These are phyloP conservation scores for Coleophoma eucalyptorum DNA, from an alignment of 2,329 filamentous ascomycete species.

Conservation along the genomic window DNA sequence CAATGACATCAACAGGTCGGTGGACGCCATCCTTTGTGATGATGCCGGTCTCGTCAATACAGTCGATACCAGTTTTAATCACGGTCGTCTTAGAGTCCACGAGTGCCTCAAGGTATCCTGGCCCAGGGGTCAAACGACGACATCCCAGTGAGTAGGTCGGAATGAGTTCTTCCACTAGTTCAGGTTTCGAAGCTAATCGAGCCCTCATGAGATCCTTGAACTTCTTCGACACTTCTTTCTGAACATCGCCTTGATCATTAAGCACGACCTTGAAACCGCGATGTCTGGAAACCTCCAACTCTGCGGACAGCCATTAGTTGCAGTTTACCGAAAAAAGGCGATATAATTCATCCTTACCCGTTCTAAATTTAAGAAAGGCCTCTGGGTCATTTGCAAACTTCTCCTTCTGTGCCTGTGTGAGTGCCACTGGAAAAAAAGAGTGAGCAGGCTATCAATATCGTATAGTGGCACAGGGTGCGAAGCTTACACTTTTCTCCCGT, in stretches of 20 bases:
- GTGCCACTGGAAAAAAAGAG: neutral
- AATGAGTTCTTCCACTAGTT: conserved; percentile 1
- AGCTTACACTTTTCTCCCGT: neutral
- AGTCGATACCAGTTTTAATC: conserved; percentile 5
- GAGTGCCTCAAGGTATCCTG: conserved; percentile 34
- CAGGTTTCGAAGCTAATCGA: no score
- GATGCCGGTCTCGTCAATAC: conserved; percentile 24
- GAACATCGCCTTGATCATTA: conserved; percentile 21
- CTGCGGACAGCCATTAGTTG: conserved; percentile 34
- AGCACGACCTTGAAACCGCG: neutral
- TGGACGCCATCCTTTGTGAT: conserved; percentile 16
- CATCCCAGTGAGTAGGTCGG: conserved; percentile 28
- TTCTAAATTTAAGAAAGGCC: neutral
- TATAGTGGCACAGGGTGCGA: no score
- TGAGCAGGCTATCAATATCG: no score
- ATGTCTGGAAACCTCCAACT: conserved; percentile 20
- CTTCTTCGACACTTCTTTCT: no score
- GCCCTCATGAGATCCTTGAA: no score
- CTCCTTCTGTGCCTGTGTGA: neutral
- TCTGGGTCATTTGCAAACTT: neutral
- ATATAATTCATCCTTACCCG: conserved; percentile 15
- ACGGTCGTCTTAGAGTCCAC: conserved; percentile 31
- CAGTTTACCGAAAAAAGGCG: conserved; percentile 20
- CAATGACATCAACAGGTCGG: conserved; percentile 24
- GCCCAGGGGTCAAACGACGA: conserved; percentile 35